Base-by-base conservation (phyloP, 176 grass and related monocot species). In the Canna indica region DNA sequence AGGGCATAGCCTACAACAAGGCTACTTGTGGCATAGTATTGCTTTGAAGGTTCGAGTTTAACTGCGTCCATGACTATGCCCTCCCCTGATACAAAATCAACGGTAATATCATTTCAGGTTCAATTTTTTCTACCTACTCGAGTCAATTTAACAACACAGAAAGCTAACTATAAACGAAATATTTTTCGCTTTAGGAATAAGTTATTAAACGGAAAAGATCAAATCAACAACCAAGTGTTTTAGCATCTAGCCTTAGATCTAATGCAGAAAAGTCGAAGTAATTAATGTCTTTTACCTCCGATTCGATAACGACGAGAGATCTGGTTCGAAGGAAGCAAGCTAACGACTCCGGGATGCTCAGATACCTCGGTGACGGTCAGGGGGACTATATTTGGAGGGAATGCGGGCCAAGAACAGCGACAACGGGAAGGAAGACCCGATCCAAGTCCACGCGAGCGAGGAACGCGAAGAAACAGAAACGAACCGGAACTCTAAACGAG, bases 1-100 rank as follows among this genome's bases (percentile, higher is more conserved):
- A 73, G 71, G 13, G 71, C 54, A 59, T 73, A 73, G 36, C 71
- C 71, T 4, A 60, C n/a, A 18, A 73, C 71, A 30, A 73, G 71
- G 36, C 71, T 59, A 25, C 48, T 61, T 18, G 54, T 73, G 14
- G 71, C 54, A 42, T 29, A 60, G 56, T 73, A 73, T 35, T 61
- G 71, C 36, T 60, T 59, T 3, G 71, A 60, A 54, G 69, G 25
- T 26, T 73, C 71, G 13, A 59, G 36, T 27, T 59, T 61, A 12
- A 13, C 20, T 22, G 22, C 35, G 54, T 54, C 54, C 71, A 73
- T 73, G 71, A 44, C 16, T 50, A 25, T 50, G 42, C 45, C 16
- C 9, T 18, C 68, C 25, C 4, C 67, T 70, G 15, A 24, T 70
- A 44, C 13, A 70, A 70, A 50, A 48, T 33, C 45, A 70, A 48